Evolutionary conservation across 371 early-diverging fungal species (phyloP), one percentile per base, ranked within the genome.

Genomic region (Nematocida ausubeli): DNA sequence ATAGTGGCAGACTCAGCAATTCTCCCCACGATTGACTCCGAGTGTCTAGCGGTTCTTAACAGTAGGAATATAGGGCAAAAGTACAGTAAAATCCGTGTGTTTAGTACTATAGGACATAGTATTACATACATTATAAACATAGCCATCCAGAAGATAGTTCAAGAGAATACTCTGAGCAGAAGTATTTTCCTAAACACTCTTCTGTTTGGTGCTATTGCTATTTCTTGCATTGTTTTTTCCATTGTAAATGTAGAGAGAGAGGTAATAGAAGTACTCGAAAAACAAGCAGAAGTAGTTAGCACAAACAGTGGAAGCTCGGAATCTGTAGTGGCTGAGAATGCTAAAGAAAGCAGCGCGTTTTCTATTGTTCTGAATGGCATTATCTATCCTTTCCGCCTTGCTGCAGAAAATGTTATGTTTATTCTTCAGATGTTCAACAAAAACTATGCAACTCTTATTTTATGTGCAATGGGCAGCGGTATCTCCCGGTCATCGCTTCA

Each of bases 1-100:
- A 49, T 75, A 34, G 37, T 75, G 12, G 28, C 78, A 24, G 78
- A 75, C 30, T 60, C 78, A 3, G 50, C 66, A 9, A 75, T 75
- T 75, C 78, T 75, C 35, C 78, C 78, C 3, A 66, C 78, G 7
- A 75, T 75, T 55, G 78, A 75, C 34, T 49, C 78, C 16, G 78
- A 64, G 49, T 75, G 78, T 42, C 55, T 75, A 5, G 50, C 66
- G 30, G 6, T 65, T 52, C 52, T 75, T 2, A 49, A 28, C 52
- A 30, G 47, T 5, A 30, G 63, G 12, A 40, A 24, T 5, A 40
- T 63, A 2, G 19, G 37, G 12, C 16, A 34, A 3, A 67, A 35
- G 4, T 75, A 68, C 50, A 39, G 78, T 1, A 66, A 4, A 54
- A 51, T 75, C 14, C 40, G 78, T 30, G 63, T 75, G 66, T 75